phyloP scores from a whole-genome alignment of 2,329 filamentous ascomycete species.

The Fusarium pseudoanthophilum region DNA sequence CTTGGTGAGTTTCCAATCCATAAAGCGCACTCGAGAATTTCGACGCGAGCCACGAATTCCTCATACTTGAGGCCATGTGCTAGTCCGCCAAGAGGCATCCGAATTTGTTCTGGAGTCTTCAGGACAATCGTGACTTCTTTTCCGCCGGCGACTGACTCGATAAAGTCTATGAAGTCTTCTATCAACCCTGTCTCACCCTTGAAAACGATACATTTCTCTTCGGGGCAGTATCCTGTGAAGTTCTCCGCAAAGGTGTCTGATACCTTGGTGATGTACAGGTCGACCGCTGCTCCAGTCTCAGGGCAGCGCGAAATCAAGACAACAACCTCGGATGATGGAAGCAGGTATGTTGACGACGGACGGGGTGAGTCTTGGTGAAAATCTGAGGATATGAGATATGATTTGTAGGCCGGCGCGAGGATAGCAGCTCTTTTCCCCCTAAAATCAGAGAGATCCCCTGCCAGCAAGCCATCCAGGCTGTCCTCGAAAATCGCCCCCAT shows the following conservation, averaged over 20 bases:
- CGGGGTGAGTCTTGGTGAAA: neutral
- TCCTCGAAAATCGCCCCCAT: slow-evolving; percentile 17
- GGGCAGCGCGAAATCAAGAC: slow-evolving; percentile 13
- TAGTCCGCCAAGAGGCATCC: slow-evolving; percentile 36
- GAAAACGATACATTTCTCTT: slow-evolving; percentile 37
- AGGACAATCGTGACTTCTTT: slow-evolving; percentile 12
- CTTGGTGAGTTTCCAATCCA: slow-evolving; percentile 28
- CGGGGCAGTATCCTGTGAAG: slow-evolving; percentile 38
- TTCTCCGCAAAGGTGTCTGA: slow-evolving; percentile 34
- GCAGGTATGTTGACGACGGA: slow-evolving; percentile 20
- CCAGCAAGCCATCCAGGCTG: neutral
- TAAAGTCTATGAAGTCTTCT: slow-evolving; percentile 32
- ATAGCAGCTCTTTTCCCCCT: neutral
- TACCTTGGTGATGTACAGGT: slow-evolving; percentile 21
- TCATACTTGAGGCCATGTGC: slow-evolving; percentile 35
- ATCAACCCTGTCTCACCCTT: slow-evolving; percentile 37
- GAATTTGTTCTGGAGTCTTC: slow-evolving; percentile 26
- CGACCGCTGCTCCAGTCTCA: slow-evolving; percentile 5
- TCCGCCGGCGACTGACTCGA: slow-evolving; percentile 10
- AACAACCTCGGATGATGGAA: slow-evolving; percentile 24
- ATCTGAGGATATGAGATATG: slow-evolving; percentile 22
- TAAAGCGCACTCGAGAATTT: slow-evolving; percentile 43
- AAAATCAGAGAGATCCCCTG: neutral
- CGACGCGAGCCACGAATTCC: slow-evolving; percentile 39
- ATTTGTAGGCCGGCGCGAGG: slow-evolving; percentile 26